Evolutionary conservation across 1,284 basidiomycete genomes (phyloP), one percentile per base, ranked within the genome.

Genomic region (Tausonia pullulans): DNA sequence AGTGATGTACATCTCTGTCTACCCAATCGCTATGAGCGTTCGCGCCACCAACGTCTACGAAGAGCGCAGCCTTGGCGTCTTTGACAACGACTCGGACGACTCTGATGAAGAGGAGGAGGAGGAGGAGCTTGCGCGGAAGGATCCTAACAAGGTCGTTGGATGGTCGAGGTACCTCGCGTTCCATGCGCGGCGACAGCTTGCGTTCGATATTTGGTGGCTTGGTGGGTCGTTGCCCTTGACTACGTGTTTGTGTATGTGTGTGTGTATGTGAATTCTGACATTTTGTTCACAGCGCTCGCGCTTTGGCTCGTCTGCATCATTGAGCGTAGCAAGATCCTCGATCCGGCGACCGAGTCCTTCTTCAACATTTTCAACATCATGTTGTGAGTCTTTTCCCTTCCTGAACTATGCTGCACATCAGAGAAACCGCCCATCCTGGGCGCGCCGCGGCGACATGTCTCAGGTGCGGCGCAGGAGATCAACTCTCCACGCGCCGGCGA

Each of bases 21-120:
- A 87, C 74, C 87, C 87, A 10, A 78, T 83, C 53, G 81, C 81
- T 16, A 73, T 83, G 63, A 87, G 86, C 69, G 90, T 98, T 9
- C 88, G 94, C n/a, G 85, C 89, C n/a, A 97, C 95, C 27, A 98
- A 98, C 74, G 95, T 98, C 0, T 98, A 97, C 75, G 95, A 98
- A 74, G 93, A 97, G 71, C 84, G 83, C 66, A 88, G 87, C 0
- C 79, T 92, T 11, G 90, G 90, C 0, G 78, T 94, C 48, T 93
- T 84, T 71, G 77, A 79, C 11, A 77, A 82, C 7, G 77, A 79
- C 0, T 76, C 79, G 0, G 79, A 80, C 6, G 78, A 81, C 0
- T 77, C 82, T 3, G 78, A 81, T 2, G 74, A 79, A 45, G 71
- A 70, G 8, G 70, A 74, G 51, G 45, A 64, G 11, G 27, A n/a